Evolutionary conservation across 345 rosid genomes (phyloP).

Genomic region (Eucalyptus grandis): DNA sequence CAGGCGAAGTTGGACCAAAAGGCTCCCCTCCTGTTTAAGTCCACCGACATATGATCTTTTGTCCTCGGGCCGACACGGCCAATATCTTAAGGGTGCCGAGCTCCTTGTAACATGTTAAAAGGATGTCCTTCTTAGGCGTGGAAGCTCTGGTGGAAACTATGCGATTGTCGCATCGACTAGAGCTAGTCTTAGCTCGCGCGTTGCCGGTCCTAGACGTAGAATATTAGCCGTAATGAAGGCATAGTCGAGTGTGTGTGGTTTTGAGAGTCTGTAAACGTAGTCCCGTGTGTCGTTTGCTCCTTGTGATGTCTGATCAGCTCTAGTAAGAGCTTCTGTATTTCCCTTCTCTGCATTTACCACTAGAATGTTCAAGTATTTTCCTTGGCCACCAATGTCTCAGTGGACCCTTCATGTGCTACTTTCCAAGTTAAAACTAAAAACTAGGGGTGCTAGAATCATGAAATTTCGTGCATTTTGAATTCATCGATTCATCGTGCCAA

Average conservation of each 20-base stretch:
- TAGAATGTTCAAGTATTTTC: neutral
- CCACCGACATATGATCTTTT: conserved; percentile 42
- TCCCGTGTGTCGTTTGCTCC: neutral
- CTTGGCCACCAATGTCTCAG: neutral
- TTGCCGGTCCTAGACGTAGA: neutral
- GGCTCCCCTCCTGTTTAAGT: conserved; percentile 72
- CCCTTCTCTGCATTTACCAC: neutral
- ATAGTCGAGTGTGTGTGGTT: neutral
- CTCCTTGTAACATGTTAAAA: neutral
- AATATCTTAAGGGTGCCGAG: neutral
- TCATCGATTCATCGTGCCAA: too few species aligned
- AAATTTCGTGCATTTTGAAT: too few species aligned
- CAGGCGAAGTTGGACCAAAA: conserved; percentile 55
- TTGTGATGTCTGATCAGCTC: neutral
- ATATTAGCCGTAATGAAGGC: neutral
- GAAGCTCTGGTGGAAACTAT: neutral
- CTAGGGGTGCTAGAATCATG: too few species aligned
- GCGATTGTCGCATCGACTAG: neutral
- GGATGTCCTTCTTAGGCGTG: neutral
- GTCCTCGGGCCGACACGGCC: neutral
- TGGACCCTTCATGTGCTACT: neutral
- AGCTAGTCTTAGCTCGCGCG: neutral
- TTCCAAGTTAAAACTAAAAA: neutral
- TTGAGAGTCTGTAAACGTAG: neutral
- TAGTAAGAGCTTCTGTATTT: neutral